A percentile compares a stretch with the other conserved stretches of the same genome.
Conservation (phyloP, 1,284 basidiomycete genomes). For the Tranzscheliella williamsii region DNA sequence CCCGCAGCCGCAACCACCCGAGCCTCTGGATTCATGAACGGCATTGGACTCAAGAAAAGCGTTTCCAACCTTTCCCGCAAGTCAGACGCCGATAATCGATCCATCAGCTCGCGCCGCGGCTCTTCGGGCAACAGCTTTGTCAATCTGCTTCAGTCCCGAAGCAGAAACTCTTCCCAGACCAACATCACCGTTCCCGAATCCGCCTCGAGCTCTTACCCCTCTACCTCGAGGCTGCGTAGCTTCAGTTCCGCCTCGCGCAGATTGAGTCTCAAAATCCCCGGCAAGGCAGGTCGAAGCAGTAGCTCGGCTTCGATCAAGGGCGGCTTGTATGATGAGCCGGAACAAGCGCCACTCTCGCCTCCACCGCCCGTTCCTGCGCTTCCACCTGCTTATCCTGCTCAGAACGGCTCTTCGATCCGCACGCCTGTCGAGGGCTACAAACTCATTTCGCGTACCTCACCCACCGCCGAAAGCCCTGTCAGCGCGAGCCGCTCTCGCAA, state of each 20-base stretch:
- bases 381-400: conserved; percentile 5
- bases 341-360: conserved; percentile 1
- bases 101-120: conserved; percentile 30
- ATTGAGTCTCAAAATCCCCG: conserved; percentile 36
- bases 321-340: conserved; percentile 16
- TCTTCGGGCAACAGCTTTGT: conserved; percentile 24
- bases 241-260: conserved; percentile 34
- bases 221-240: conserved; percentile 10
- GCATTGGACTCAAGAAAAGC: conserved; percentile 21
- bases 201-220: conserved; percentile 1
- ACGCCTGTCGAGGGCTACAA: conserved; percentile 15
- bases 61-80: conserved; percentile 36
- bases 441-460: conserved; percentile 1
- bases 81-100: conserved; percentile 16
- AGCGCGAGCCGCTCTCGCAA: conserved; percentile 9
- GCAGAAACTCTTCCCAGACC: conserved; percentile 28
- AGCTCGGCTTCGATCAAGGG: conserved; percentile 14
- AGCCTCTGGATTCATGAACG: too few relatives aligned
- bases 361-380: conserved; percentile 14
- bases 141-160: conserved; percentile 27
- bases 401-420: not conserved
- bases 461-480: not conserved
- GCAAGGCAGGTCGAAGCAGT: conserved; percentile 1
- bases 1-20: too few relatives aligned
- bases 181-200: conserved; percentile 21